A percentile compares a stretch with the other conserved stretches of the same genome.
Evolutionary conservation across 179 eudicot species (phyloP).

Genomic region (Patellifolia procumbens): DNA sequence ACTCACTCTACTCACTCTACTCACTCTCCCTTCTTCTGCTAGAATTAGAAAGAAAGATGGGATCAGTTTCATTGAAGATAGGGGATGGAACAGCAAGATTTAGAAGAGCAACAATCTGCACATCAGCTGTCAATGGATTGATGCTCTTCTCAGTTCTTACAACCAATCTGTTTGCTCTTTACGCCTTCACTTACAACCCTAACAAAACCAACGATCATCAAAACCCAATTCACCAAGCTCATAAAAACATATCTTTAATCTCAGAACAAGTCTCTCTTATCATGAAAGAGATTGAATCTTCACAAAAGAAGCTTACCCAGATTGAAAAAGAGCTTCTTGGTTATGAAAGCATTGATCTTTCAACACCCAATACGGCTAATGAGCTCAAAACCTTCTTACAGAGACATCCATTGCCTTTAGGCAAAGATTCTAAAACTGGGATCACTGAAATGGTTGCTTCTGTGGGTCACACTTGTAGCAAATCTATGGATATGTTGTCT

Average conservation of each 20-base stretch:
- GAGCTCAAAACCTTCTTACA: slow-evolving; percentile 70
- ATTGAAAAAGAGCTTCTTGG: slow-evolving; percentile 85
- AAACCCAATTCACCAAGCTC: slow-evolving; percentile 38
- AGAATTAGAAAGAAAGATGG: slow-evolving; percentile 52
- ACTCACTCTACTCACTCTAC: too few species aligned
- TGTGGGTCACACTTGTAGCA: slow-evolving; percentile 76
- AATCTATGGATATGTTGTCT: slow-evolving; percentile 62
- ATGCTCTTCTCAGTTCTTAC: slow-evolving; percentile 89
- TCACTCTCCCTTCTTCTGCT: too few species aligned
- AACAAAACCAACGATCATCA: slow-evolving; percentile 22
- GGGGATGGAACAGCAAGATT: slow-evolving; percentile 99
- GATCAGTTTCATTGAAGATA: slow-evolving; percentile 86
- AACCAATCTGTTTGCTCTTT: slow-evolving; percentile 86
- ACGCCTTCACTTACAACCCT: slow-evolving; percentile 78
- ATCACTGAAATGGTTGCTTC: slow-evolving; percentile 94
- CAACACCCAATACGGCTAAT: slow-evolving; percentile 51
- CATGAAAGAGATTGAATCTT: slow-evolving; percentile 71
- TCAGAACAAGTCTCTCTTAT: slow-evolving; percentile 78
- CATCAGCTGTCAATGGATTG: slow-evolving; percentile 76
- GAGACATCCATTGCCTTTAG: slow-evolving; percentile 65
- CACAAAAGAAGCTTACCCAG: slow-evolving; percentile 78
- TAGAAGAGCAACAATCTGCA: slow-evolving; percentile 72
- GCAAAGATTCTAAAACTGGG: slow-evolving; percentile 88
- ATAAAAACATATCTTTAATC: slow-evolving; percentile 63
- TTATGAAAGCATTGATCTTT: slow-evolving; percentile 70